Conservation (phyloP, 441 rosid species). For the Aleurites moluccanus region DNA sequence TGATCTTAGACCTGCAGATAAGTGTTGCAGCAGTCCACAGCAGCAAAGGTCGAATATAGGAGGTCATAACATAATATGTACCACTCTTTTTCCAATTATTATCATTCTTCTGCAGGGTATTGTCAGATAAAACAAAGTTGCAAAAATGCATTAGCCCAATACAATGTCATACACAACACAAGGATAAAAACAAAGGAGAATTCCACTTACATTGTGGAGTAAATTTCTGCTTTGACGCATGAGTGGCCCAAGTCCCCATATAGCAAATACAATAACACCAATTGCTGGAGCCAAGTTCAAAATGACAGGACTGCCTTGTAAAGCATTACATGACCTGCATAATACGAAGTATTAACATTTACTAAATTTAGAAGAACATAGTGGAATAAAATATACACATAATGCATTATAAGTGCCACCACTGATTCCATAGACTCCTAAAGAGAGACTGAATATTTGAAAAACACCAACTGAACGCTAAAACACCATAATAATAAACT, state of each 20-base stretch:
- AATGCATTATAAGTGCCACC: background rate
- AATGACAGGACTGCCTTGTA: slow-evolving; percentile 56
- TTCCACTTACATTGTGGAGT: slow-evolving; percentile 49
- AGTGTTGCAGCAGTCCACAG: slow-evolving; percentile 76
- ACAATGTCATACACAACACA: slow-evolving; percentile 16
- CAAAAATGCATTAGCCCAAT: slow-evolving; percentile 18
- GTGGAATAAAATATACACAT: background rate
- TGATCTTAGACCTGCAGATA: slow-evolving; percentile 65
- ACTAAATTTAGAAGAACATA: background rate
- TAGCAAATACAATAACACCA: slow-evolving; percentile 56
- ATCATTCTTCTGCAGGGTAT: slow-evolving; percentile 63
- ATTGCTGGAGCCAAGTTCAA: slow-evolving; percentile 65
- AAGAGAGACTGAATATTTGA: background rate
- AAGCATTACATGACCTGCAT: slow-evolving; percentile 56
- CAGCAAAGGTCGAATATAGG: slow-evolving; percentile 79
- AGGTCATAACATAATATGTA: slow-evolving; percentile 59
- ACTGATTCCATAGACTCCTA: slow-evolving; percentile 7
- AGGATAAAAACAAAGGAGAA: slow-evolving; percentile 17
- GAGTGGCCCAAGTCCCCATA: slow-evolving; percentile 82
- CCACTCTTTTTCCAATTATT: slow-evolving; percentile 81
- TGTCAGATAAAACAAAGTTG: slow-evolving; percentile 7
- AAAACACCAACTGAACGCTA: background rate
- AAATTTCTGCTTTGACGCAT: slow-evolving; percentile 61
- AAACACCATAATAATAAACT: too few relatives aligned
- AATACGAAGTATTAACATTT: slow-evolving; percentile 14